Percentiles rank a stretch among this genome's conserved stretches.
phyloP scores from a whole-genome alignment of 2,329 filamentous ascomycete genomes.

The Hymenoscyphus scutula region DNA sequence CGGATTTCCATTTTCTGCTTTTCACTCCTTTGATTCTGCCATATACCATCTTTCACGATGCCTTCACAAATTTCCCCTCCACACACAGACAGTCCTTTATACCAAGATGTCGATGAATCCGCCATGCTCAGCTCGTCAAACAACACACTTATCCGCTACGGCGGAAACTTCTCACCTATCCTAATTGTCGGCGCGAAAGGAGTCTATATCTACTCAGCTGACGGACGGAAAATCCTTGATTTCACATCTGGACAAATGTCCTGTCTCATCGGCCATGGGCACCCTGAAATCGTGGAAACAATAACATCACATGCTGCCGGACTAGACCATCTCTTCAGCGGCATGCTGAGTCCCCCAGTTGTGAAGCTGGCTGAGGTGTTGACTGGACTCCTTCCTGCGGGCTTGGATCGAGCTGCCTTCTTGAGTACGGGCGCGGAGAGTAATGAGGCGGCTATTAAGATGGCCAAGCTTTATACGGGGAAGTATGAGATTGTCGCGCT shows the following conservation, averaged over 20 bases:
- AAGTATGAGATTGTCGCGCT: constrained; percentile 64
- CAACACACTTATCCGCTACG: constrained; percentile 24
- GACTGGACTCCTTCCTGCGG: constrained; percentile 46
- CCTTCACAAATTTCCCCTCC: neutral
- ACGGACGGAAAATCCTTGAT: constrained; percentile 49
- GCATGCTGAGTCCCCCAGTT: constrained; percentile 58
- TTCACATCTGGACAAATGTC: constrained; percentile 62
- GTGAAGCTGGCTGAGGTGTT: constrained; percentile 52
- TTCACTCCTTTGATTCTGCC: neutral
- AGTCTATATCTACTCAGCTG: constrained; percentile 42
- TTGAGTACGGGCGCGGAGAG: constrained; percentile 56
- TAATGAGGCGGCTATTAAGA: constrained; percentile 61
- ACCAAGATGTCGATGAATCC: constrained; percentile 17
- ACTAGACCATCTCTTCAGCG: constrained; percentile 58
- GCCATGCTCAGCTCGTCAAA: constrained; percentile 16
- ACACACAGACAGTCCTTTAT: constrained; percentile 11
- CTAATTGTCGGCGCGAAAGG: constrained; percentile 27
- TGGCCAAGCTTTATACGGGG: constrained; percentile 62
- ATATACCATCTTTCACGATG: neutral
- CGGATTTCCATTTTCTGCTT: neutral
- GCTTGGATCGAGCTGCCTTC: constrained; percentile 55
- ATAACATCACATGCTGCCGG: constrained; percentile 48
- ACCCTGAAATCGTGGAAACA: constrained; percentile 56
- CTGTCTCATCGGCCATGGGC: constrained; percentile 55
- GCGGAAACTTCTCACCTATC: constrained; percentile 24